Base-by-base conservation (phyloP, 2,329 filamentous ascomycete genomes). In the Neonectria coccinea region DNA sequence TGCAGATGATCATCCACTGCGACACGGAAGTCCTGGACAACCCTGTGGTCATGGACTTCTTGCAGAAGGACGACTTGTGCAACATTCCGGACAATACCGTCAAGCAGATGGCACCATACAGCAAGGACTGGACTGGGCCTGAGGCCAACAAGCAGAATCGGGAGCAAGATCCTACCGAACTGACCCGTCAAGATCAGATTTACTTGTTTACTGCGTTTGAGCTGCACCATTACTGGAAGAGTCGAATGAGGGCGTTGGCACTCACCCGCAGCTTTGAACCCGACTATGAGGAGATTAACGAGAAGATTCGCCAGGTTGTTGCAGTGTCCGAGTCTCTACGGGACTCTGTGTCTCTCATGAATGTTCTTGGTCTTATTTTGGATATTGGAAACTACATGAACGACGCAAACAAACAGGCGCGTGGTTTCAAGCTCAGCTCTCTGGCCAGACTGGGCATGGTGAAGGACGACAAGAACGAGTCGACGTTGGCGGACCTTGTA, bases 371-470 rank as follows among this genome's bases (percentile, higher is more conserved):
- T 64, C 86, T 98, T 67, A 99, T 99, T 79, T 84, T 99, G 73
- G 95, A 97, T 79, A 97, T 99, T 75, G 96, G 96, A 79, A 99
- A 99, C 80, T 99, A 97, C 85, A 99, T 99, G 96, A 99, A 99
- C 84, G 96, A 98, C 77, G 91, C 94, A 59, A 98, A 97, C 82
- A 99, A 99, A 83, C 96, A 98, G 81, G 96, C 96, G 4, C 92
- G 91, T 62, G 96, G 96, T 67, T 99, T 99, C 90, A 99, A 99
- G 83, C 88, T 99, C 14, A 96, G 94, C 76, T 97, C 96, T 6
- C 89, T 99, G 53, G 92, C 93, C 29, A 90, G 96, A 59, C 84
- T 99, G 59, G 94, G 92, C 66, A 98, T 99, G 94, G 93, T 98
- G 76, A 99, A 99, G 82, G 96, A 99, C 77, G 94, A 97, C 83